Conservation (phyloP, 495 filamentous ascomycete genomes). For the Gamarada debralockiae region DNA sequence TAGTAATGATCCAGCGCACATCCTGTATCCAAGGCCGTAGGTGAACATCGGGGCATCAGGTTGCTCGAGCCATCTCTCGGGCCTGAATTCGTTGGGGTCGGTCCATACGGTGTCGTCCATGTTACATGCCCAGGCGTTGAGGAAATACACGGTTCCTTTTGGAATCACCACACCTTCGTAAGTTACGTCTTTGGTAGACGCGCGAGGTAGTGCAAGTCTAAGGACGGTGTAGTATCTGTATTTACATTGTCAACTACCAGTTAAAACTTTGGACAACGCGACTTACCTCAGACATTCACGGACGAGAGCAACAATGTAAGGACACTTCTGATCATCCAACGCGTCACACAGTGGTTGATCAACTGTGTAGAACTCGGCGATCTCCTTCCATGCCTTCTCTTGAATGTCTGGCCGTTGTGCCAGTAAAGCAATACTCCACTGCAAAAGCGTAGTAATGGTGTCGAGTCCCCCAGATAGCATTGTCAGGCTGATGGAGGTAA, state of each 20-base stretch:
- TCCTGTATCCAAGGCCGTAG: slow-evolving; percentile 60
- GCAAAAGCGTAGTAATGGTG: slow-evolving; percentile 57
- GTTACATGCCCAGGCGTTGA: slow-evolving; percentile 66
- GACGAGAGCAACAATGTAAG: slow-evolving; percentile 54
- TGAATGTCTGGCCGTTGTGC: slow-evolving; percentile 58
- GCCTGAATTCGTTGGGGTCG: slow-evolving; percentile 55
- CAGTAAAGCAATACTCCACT: slow-evolving; percentile 58
- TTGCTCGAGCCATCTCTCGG: slow-evolving; percentile 59
- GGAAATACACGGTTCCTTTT: slow-evolving; percentile 55
- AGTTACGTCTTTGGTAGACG: slow-evolving; percentile 53
- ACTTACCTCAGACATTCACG: slow-evolving; percentile 52
- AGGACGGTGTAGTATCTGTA: slow-evolving; percentile 54
- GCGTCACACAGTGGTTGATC: slow-evolving; percentile 53
- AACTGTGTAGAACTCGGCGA: slow-evolving; percentile 47
- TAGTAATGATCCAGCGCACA: slow-evolving; percentile 61
- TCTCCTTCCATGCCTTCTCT: slow-evolving; percentile 51
- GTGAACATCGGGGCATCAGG: slow-evolving; percentile 52
- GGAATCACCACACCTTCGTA: slow-evolving; percentile 55
- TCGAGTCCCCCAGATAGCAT: slow-evolving; percentile 62
- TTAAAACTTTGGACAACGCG: background rate
- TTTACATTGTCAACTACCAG: background rate
- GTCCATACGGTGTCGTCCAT: slow-evolving; percentile 56
- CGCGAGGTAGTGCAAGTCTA: slow-evolving; percentile 56
- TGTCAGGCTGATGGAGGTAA: slow-evolving; percentile 60
- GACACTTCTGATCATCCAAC: slow-evolving; percentile 57